phyloP scores from a whole-genome alignment of 2,329 filamentous ascomycete genomes.

The Fusarium devonianum region DNA sequence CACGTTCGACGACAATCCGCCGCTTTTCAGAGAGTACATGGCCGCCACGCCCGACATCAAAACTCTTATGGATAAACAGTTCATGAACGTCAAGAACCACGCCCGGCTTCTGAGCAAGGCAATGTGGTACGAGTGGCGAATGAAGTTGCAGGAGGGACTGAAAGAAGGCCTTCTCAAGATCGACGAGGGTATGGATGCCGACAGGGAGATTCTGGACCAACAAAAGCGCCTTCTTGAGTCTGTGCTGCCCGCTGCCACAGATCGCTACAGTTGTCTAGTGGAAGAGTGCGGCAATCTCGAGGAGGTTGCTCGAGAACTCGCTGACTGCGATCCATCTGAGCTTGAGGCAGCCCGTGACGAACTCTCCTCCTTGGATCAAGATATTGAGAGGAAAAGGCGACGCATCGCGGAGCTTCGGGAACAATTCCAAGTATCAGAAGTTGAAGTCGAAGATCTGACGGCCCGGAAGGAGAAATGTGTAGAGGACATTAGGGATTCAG shows the following conservation, averaged over 20 bases:
- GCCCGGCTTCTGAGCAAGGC: conserved; percentile 90
- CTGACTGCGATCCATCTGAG: conserved; percentile 81
- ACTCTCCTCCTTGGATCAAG: conserved; percentile 68
- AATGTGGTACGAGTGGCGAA: conserved; percentile 98
- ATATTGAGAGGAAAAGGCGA: conserved; percentile 73
- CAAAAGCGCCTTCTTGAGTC: conserved; percentile 73
- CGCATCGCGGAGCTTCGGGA: conserved; percentile 71
- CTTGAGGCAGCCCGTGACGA: conserved; percentile 76
- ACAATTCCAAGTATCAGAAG: conserved; percentile 72
- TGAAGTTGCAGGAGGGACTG: conserved; percentile 82
- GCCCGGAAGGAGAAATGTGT: conserved; percentile 73
- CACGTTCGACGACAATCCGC: conserved; percentile 87
- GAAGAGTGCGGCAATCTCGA: conserved; percentile 73
- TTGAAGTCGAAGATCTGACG: conserved; percentile 66
- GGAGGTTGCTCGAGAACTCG: conserved; percentile 75
- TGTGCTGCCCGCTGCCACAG: conserved; percentile 69
- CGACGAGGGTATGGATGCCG: conserved; percentile 76
- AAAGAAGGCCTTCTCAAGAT: conserved; percentile 82
- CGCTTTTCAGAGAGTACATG: conserved; percentile 90
- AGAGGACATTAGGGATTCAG: conserved; percentile 80
- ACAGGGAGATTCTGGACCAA: conserved; percentile 70
- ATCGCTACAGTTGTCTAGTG: conserved; percentile 67
- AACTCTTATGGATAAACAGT: conserved; percentile 90
- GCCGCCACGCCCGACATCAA: conserved; percentile 84
- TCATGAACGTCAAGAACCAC: conserved; percentile 96